Percentiles rank a stretch among this genome's conserved stretches.
These are phyloP conservation scores for Calocera cornea DNA, from an alignment of 768 basidiomycete genomes.

Conservation along the genomic window DNA sequence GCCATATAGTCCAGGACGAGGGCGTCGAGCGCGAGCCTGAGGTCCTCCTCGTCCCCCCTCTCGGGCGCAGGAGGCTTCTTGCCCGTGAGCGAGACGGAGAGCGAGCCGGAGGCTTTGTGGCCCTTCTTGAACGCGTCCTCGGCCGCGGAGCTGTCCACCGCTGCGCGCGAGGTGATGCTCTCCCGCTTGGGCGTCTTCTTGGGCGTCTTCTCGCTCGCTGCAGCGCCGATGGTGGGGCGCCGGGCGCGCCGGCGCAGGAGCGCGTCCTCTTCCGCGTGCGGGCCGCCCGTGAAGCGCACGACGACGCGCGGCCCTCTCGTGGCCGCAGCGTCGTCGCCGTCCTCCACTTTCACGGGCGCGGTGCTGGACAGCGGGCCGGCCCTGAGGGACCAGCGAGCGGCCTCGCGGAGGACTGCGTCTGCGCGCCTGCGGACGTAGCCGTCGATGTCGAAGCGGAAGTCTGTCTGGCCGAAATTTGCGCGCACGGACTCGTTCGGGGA, in stretches of 20 bases:
- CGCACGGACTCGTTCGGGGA: slow-evolving; percentile 63
- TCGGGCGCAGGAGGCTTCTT: slow-evolving; percentile 11
- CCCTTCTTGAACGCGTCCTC: neutral
- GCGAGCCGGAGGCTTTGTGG: neutral
- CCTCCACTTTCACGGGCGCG: neutral
- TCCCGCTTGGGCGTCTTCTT: neutral
- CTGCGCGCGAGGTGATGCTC: neutral
- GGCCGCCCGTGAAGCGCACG: neutral
- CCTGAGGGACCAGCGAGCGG: neutral
- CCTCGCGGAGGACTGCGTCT: neutral
- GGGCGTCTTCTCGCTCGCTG: neutral
- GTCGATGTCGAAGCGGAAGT: slow-evolving; percentile 85
- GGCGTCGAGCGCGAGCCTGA: slow-evolving; percentile 49
- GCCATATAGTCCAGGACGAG: slow-evolving; percentile 68
- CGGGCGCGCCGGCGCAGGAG: neutral
- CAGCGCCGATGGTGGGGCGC: neutral
- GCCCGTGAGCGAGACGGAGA: neutral
- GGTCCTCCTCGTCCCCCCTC: slow-evolving; percentile 32
- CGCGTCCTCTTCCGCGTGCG: neutral
- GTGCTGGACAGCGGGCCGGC: neutral
- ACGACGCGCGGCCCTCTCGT: neutral
- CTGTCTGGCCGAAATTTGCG: slow-evolving; percentile 76
- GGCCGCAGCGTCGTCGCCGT: neutral
- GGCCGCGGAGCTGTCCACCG: neutral
- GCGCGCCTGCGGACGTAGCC: slow-evolving; percentile 42